Conservation (phyloP, 352 stramenopile genomes). For the Globisporangium solare region DNA sequence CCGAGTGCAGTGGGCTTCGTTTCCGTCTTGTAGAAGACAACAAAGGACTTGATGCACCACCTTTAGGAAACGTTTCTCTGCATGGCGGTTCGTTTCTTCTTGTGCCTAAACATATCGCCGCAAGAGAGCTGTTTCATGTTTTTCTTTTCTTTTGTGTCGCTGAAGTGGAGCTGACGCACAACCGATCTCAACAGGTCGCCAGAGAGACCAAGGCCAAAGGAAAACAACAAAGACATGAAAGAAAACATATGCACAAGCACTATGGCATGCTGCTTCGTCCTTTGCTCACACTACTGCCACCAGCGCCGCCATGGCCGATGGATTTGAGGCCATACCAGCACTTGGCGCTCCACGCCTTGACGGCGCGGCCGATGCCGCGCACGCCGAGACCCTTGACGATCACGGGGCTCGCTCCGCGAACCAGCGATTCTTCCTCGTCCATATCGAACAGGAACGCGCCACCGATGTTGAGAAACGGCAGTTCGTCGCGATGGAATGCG, state of each 20-base stretch:
- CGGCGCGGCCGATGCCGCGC: slow-evolving; percentile 23
- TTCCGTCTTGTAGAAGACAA: not conserved
- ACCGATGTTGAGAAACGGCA: slow-evolving; percentile 41
- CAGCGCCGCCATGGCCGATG: slow-evolving; percentile 2
- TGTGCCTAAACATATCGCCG: no score
- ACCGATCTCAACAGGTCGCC: no score
- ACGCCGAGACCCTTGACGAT: slow-evolving; percentile 53
- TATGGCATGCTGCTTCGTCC: slow-evolving; percentile 8
- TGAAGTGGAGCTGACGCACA: no score
- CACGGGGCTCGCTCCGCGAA: slow-evolving; percentile 26
- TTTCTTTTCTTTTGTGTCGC: no score
- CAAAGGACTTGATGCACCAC: no score
- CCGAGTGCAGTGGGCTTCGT: no score
- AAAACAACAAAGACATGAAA: not conserved
- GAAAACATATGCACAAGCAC: not conserved
- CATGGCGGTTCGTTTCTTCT: no score
- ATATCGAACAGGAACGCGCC: slow-evolving; percentile 32
- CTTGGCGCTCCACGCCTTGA: slow-evolving; percentile 15
- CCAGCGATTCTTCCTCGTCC: slow-evolving; percentile 16
- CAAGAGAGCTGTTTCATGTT: no score
- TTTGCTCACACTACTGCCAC: slow-evolving; percentile 1
- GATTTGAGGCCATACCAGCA: slow-evolving; percentile 9
- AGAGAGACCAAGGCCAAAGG: not conserved
- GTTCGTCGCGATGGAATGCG: slow-evolving; percentile 58
- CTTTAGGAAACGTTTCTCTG: no score